These are phyloP conservation scores for Massariosphaeria phaeospora DNA, from an alignment of 495 filamentous ascomycete genomes.

Conservation along the genomic window DNA sequence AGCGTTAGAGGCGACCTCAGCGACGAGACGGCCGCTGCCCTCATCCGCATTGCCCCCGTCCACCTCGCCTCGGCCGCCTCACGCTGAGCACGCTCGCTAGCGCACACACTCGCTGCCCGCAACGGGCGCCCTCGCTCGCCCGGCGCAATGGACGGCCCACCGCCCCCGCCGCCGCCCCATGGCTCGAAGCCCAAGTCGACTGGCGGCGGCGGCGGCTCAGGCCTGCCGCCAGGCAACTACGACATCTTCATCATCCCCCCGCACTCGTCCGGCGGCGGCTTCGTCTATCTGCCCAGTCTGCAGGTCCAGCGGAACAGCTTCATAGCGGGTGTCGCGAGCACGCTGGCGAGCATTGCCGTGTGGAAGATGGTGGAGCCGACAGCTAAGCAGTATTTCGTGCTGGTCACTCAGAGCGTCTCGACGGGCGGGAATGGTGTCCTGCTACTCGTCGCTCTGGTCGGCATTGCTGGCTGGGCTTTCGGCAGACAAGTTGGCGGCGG, in stretches of 20 bases:
- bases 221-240: constrained; percentile 77
- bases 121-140: constrained; percentile 9
- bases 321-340: constrained; percentile 71
- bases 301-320: constrained; percentile 86
- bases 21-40: not conserved
- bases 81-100: not conserved
- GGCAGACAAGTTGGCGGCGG: constrained; percentile 50
- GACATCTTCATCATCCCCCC: constrained; percentile 96
- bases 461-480: constrained; percentile 68
- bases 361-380: constrained; percentile 65
- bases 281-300: constrained; percentile 88
- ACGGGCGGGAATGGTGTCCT: constrained; percentile 55
- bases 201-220: constrained; percentile 48
- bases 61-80: not conserved
- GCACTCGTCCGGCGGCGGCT: constrained; percentile 84
- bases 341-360: constrained; percentile 61
- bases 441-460: constrained; percentile 61
- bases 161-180: constrained; percentile 41
- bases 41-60: constrained; percentile 2
- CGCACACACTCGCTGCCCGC: not conserved
- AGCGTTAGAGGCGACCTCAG: constrained; percentile 16
- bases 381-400: constrained; percentile 60
- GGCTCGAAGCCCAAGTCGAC: constrained; percentile 36
- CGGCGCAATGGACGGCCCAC: constrained; percentile 34
- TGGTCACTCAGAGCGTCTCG: constrained; percentile 53